Conservation (phyloP, 2,329 filamentous ascomycete species). For the Fusarium kyushuense region DNA sequence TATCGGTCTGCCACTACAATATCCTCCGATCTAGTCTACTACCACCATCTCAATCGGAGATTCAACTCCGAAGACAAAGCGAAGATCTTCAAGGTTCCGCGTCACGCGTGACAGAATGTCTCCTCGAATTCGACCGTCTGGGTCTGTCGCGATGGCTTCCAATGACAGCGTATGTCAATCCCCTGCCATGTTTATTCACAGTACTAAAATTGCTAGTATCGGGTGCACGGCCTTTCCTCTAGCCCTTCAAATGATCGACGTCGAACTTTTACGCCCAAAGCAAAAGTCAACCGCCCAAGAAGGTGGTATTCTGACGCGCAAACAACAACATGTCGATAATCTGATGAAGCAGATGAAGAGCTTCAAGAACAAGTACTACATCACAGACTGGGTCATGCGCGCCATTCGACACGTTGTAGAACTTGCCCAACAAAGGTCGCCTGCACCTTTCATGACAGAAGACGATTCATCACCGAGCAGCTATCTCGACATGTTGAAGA, state of each 20-base stretch:
- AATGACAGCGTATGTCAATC: conserved; percentile 42
- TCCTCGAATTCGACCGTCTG: conserved; percentile 36
- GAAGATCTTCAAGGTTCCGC: conserved; percentile 44
- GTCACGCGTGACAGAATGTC: conserved; percentile 40
- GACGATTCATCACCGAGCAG: conserved; percentile 6
- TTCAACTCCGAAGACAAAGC: conserved; percentile 30
- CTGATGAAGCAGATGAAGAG: conserved; percentile 42
- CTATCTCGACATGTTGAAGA: conserved; percentile 40
- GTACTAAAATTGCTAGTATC: conserved; percentile 14
- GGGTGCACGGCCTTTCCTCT: conserved; percentile 43
- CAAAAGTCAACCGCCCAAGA: not conserved
- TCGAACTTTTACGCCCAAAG: conserved; percentile 37
- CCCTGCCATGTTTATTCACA: accelerated
- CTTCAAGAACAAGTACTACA: conserved; percentile 41
- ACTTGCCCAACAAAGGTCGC: conserved; percentile 29
- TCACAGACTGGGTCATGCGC: conserved; percentile 43
- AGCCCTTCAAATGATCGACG: conserved; percentile 42
- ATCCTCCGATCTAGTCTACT: conserved; percentile 38
- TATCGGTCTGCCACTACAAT: conserved; percentile 42
- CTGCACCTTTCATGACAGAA: not conserved
- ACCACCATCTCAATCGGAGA: conserved; percentile 10
- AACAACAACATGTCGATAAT: conserved; percentile 41
- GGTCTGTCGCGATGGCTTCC: conserved; percentile 40
- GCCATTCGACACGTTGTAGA: conserved; percentile 41
- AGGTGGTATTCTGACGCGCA: conserved; percentile 5